Evolutionary conservation across 2,329 filamentous ascomycete genomes (phyloP), one percentile per base, ranked within the genome.

Genomic region (Emericellopsis cladophorae): DNA sequence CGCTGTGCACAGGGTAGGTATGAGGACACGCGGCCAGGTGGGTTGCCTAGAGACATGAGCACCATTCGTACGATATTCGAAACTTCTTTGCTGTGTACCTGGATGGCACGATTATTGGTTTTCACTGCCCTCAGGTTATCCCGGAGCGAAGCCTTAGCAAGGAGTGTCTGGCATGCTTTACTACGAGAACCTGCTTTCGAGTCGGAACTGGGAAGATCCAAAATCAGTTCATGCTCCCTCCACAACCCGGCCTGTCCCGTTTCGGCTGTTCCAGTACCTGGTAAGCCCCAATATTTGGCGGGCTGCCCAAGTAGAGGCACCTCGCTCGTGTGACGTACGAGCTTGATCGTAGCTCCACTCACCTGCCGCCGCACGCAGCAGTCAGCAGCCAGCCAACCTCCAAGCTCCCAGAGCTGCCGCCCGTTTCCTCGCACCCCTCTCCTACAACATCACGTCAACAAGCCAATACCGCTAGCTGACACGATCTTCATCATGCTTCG

Each of bases 401-500:
- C 14, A 33, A 29, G n/a, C 22, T 10, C 26, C 26, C 33, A 36
- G 14, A 18, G 12, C 34, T 35, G 14, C 22, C 26, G 12, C 26
- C 26, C 26, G 6, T 29, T 21, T 21, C 26, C 26, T 29, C 26
- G 4, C 26, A 29, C 6, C 29, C 38, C 15, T 33, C 15, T 22
- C 15, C 15, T 33, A 4, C 21, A 15, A 29, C 26, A 15, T 16
- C 31, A 40, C 36, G 15, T 7, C 37, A 11, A 16, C n/a, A 22
- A 23, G 18, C 42, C 40, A 39, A 41, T 44, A 22, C 37, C 42
- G 39, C 26, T 40, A 40, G 35, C 42, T 46, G 45, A 44, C 36
- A 39, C 42, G 40, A 37, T 44, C 42, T 24, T 44, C 56, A 61
- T 42, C 42, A 88, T 89, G 83, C 72, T 84, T 56, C 79, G 81